These are phyloP conservation scores for Holtermanniella nyarrowii DNA, from an alignment of 768 basidiomycete species.

Conservation along the genomic window DNA sequence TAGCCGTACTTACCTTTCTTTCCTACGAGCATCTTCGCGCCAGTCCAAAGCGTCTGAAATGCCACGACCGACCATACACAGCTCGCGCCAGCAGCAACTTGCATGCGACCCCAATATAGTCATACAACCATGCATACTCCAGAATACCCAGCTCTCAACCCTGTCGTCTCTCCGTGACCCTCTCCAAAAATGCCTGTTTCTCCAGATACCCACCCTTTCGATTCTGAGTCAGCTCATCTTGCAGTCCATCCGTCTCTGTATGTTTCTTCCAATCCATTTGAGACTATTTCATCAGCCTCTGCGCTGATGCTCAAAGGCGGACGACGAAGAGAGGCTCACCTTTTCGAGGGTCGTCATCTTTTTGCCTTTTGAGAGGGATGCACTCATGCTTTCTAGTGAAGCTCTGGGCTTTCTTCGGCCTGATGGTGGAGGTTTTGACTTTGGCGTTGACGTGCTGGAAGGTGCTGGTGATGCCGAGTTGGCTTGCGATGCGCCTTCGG, in stretches of 20 bases:
- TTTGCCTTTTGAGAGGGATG: conserved; percentile 30
- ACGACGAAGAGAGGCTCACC: conserved; percentile 15
- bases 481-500: neutral
- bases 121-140: neutral
- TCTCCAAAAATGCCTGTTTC: conserved; percentile 62
- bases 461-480: neutral
- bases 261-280: conserved; percentile 36
- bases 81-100: too few relatives aligned
- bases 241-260: conserved; percentile 8
- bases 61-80: too few relatives aligned
- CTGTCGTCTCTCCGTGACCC: conserved; percentile 42
- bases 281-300: conserved; percentile 11
- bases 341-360: conserved; percentile 40
- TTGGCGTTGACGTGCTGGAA: neutral
- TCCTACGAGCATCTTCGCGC: too few relatives aligned
- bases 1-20: too few relatives aligned
- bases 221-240: conserved; percentile 29
- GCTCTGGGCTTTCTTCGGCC: conserved; percentile 28
- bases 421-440: conserved; percentile 12
- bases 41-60: too few relatives aligned
- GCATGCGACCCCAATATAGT: too few relatives aligned
- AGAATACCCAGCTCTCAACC: neutral
- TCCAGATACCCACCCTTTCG: conserved; percentile 23
- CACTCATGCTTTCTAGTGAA: conserved; percentile 32
- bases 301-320: neutral